phyloP scores from a whole-genome alignment of 2,329 filamentous ascomycete species.

The Ophiocordyceps camponoti-rufipedis region DNA sequence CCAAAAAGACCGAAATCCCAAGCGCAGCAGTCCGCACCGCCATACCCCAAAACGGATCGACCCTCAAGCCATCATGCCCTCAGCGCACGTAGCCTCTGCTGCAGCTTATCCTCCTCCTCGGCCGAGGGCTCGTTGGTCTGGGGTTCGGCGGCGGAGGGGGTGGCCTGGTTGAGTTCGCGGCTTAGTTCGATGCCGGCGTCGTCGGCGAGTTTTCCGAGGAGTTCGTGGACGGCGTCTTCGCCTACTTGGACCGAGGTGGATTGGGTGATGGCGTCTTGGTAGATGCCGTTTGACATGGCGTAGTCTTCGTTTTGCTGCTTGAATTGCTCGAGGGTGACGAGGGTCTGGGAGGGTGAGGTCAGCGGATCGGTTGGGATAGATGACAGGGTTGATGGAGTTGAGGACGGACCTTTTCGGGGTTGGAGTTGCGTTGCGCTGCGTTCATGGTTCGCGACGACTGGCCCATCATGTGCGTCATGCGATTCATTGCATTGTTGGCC shows the following conservation, averaged over 20 bases:
- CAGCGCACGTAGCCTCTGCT: conserved; percentile 38
- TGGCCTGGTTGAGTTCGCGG: conserved; percentile 47
- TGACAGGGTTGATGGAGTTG: not conserved
- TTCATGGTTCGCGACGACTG: conserved; percentile 40
- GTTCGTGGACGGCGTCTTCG: conserved; percentile 70
- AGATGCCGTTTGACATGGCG: conserved; percentile 52
- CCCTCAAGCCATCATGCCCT: conserved; percentile 19
- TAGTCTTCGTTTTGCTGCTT: conserved; percentile 45
- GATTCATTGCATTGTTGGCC: conserved; percentile 46
- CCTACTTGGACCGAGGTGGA: conserved; percentile 56
- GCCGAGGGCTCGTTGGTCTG: conserved; percentile 49
- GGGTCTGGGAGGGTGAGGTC: conserved; percentile 22
- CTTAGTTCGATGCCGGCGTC: conserved; percentile 72
- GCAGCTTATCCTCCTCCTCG: conserved; percentile 61
- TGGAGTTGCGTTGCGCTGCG: conserved; percentile 37
- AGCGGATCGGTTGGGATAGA: not conserved
- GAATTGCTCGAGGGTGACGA: conserved; percentile 42
- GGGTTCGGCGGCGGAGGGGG: conserved; percentile 38
- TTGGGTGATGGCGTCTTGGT: conserved; percentile 69
- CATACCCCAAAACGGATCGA: too few species aligned
- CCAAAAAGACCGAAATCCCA: too few species aligned
- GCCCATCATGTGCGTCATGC: conserved; percentile 46
- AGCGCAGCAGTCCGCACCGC: too few species aligned
- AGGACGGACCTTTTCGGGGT: conserved; percentile 31
- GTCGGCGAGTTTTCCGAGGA: conserved; percentile 73